A percentile compares a stretch with the other conserved stretches of the same genome.
Conservation (phyloP, 2,329 filamentous ascomycete species). For the Diaporthe sp. region DNA sequence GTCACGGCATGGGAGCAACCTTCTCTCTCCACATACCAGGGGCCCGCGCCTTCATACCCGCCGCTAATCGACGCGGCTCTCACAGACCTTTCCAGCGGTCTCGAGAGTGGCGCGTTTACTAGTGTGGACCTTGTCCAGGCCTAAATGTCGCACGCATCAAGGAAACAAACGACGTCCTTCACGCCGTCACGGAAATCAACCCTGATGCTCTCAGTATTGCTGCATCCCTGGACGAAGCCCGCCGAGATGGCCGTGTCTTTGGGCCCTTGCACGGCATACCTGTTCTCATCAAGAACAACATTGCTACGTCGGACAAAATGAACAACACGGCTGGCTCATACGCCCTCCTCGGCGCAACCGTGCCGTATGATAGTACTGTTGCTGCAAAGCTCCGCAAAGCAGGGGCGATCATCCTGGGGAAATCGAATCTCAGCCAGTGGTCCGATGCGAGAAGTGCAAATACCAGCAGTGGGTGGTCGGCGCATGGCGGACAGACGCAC, state of each 20-base stretch:
- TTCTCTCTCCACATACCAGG: background rate
- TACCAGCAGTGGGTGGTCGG: constrained; percentile 74
- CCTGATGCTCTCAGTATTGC: constrained; percentile 53
- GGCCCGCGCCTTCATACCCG: constrained; percentile 44
- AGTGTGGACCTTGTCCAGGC: constrained; percentile 42
- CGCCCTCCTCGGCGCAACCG: constrained; percentile 66
- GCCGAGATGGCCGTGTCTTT: constrained; percentile 45
- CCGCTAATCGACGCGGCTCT: constrained; percentile 51
- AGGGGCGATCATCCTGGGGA: constrained; percentile 74
- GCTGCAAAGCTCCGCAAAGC: constrained; percentile 69
- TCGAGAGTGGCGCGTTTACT: constrained; percentile 45
- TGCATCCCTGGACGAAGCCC: constrained; percentile 49
- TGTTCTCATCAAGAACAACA: constrained; percentile 76
- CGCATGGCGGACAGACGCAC: constrained; percentile 72
- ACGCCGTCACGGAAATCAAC: constrained; percentile 53
- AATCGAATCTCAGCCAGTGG: constrained; percentile 75
- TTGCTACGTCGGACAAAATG: constrained; percentile 72
- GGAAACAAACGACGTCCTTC: constrained; percentile 47
- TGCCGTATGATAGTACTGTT: constrained; percentile 68
- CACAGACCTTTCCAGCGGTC: constrained; percentile 49
- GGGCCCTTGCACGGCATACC: constrained; percentile 73
- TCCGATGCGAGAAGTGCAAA: constrained; percentile 71
- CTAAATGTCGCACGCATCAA: constrained; percentile 45
- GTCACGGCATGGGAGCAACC: background rate
- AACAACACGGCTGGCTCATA: constrained; percentile 72